Evolutionary conservation across 2,329 filamentous ascomycete genomes (phyloP).

Genomic region (Alternaria infectoria): DNA sequence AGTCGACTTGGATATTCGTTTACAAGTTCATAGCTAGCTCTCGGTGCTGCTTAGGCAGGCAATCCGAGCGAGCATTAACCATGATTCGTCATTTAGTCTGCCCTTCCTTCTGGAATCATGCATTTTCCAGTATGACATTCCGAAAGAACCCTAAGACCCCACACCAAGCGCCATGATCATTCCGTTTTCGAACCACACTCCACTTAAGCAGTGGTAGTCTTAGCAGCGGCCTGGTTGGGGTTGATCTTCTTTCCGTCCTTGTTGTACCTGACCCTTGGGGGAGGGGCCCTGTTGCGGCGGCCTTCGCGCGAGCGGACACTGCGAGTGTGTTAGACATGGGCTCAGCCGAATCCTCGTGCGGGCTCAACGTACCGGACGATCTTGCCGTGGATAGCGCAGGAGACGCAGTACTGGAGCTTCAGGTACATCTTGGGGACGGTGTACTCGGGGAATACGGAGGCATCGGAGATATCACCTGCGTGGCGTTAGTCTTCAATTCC

Average conservation of each 20-base stretch:
- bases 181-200: constrained; percentile 24
- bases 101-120: constrained; percentile 42
- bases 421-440: constrained; percentile 99
- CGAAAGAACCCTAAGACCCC: constrained; percentile 42
- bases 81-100: constrained; percentile 43
- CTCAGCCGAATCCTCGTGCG: neutral
- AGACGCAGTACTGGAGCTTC: constrained; percentile 99
- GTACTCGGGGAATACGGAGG: constrained; percentile 99
- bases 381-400: constrained; percentile 99
- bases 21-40: constrained; percentile 46
- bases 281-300: constrained; percentile 98
- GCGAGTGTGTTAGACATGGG: constrained; percentile 28
- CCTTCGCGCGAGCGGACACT: constrained; percentile 97
- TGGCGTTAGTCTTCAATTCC: constrained; percentile 27
- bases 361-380: constrained; percentile 91
- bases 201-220: constrained; percentile 50
- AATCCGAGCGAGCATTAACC: constrained; percentile 37
- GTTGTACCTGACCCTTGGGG: constrained; percentile 98
- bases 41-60: constrained; percentile 37
- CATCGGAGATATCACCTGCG: constrained; percentile 99
- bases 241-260: constrained; percentile 99
- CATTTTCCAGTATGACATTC: constrained; percentile 45
- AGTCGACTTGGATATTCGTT: constrained; percentile 45
- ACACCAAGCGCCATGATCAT: constrained; percentile 47
- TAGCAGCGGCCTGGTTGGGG: constrained; percentile 82